Evolutionary conservation across 768 basidiomycete species (phyloP).

Genomic region (Botryobasidium botryosum): DNA sequence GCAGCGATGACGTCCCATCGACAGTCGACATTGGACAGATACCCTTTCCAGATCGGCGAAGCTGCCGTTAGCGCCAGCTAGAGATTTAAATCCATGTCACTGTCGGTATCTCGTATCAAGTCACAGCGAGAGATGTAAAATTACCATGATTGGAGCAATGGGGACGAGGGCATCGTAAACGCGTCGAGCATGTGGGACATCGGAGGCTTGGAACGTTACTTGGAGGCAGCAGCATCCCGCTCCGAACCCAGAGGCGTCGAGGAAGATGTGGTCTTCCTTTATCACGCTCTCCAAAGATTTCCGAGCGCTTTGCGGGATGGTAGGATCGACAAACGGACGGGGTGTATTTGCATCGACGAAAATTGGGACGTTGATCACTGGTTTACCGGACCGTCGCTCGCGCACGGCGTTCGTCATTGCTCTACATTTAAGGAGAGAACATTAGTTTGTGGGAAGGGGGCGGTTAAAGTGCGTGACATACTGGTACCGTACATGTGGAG

Average conservation of each 20-base stretch:
- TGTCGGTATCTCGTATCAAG: neutral
- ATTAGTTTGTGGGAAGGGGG: neutral
- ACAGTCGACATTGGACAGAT: conserved; percentile 90
- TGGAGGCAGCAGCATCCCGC: conserved; percentile 98
- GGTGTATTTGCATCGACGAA: conserved; percentile 80
- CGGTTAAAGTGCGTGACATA: conserved; percentile 30
- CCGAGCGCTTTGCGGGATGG: no score
- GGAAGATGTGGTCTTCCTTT: conserved; percentile 64
- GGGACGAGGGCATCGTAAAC: conserved; percentile 93
- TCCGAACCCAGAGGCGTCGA: conserved; percentile 99
- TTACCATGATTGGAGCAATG: conserved; percentile 83
- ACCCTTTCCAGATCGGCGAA: conserved; percentile 85
- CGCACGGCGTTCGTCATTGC: conserved; percentile 95
- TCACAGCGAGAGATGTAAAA: neutral
- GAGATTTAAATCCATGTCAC: neutral
- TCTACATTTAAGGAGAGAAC: conserved; percentile 25
- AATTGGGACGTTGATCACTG: conserved; percentile 84
- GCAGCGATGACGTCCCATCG: conserved; percentile 97
- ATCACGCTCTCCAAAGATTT: no score
- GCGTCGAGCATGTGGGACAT: conserved; percentile 74
- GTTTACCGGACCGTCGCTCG: conserved; percentile 74
- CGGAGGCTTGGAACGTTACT: conserved; percentile 92
- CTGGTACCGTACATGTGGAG: conserved; percentile 95
- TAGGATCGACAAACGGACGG: conserved; percentile 74
- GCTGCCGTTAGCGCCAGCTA: conserved; percentile 89